These are phyloP conservation scores for Rhodotorula babjevae DNA, from an alignment of 768 basidiomycete species.

Conservation along the genomic window DNA sequence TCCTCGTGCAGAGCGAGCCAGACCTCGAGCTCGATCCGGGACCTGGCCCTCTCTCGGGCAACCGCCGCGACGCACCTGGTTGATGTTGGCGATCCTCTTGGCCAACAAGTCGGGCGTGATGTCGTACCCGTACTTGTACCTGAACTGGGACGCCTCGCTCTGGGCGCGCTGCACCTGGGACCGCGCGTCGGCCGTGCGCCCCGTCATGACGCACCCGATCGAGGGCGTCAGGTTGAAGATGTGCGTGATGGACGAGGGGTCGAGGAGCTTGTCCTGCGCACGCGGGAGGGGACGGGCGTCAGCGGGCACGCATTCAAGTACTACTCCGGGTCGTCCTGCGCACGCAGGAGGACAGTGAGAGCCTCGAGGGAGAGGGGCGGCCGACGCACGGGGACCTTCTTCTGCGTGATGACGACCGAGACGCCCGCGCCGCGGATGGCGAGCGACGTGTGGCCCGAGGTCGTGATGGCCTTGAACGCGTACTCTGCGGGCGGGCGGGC, in stretches of 20 bases:
- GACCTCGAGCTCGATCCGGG: too few relatives aligned
- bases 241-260: constrained; percentile 88
- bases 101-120: constrained; percentile 96
- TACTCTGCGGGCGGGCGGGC: constrained; percentile 61
- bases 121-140: constrained; percentile 96
- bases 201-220: constrained; percentile 97
- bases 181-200: constrained; percentile 94
- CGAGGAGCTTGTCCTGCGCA: constrained; percentile 87
- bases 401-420: constrained; percentile 91
- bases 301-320: too few relatives aligned
- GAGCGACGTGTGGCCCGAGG: constrained; percentile 89
- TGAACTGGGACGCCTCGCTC: constrained; percentile 81
- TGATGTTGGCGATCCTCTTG: constrained; percentile 90
- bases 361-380: background rate
- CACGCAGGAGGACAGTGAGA: background rate
- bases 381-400: constrained; percentile 84
- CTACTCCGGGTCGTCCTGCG: too few relatives aligned
- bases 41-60: too few relatives aligned
- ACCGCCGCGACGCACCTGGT: constrained; percentile 59
- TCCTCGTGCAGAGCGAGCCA: too few relatives aligned
- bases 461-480: constrained; percentile 98
- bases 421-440: constrained; percentile 92
- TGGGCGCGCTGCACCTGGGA: constrained; percentile 82
- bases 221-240: constrained; percentile 91
- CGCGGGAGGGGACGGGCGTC: too few relatives aligned